phyloP scores from a whole-genome alignment of 2,329 filamentous ascomycete species.

The Cladosporium sp. region DNA sequence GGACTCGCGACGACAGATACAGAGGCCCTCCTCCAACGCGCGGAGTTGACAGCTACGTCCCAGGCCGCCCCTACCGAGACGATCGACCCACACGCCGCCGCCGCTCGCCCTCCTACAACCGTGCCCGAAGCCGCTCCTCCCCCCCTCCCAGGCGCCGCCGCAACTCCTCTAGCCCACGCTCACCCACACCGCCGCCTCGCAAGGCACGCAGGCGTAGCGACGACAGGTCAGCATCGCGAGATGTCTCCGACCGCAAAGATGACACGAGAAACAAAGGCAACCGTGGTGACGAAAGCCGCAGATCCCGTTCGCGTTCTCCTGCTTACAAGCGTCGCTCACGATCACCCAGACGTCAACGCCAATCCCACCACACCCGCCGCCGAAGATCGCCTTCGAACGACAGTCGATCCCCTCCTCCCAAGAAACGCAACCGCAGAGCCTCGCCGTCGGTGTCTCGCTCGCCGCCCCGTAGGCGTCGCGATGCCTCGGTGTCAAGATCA shows the following conservation, averaged over 20 bases:
- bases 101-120: slow-evolving; percentile 30
- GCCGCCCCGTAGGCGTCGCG: slow-evolving; percentile 19
- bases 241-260: slow-evolving; percentile 7
- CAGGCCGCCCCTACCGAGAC: slow-evolving; percentile 43
- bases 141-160: slow-evolving; percentile 14
- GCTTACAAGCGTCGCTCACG: slow-evolving; percentile 29
- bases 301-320: slow-evolving; percentile 21
- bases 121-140: slow-evolving; percentile 6
- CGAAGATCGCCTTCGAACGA: slow-evolving; percentile 15
- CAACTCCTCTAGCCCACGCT: slow-evolving; percentile 13
- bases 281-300: slow-evolving; percentile 19
- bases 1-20: slow-evolving; percentile 49
- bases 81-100: slow-evolving; percentile 39
- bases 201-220: slow-evolving; percentile 12
- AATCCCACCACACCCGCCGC: slow-evolving; percentile 14
- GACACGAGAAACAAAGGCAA: slow-evolving; percentile 14
- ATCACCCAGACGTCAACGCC: slow-evolving; percentile 24
- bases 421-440: slow-evolving; percentile 27
- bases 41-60: slow-evolving; percentile 59
- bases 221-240: slow-evolving; percentile 12
- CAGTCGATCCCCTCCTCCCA: slow-evolving; percentile 24
- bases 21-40: slow-evolving; percentile 48
- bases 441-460: slow-evolving; percentile 24
- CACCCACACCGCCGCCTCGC: slow-evolving; percentile 14
- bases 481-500: slow-evolving; percentile 5